Base-by-base conservation (phyloP, 306 rosid species). In the Albizia julibrissin region DNA sequence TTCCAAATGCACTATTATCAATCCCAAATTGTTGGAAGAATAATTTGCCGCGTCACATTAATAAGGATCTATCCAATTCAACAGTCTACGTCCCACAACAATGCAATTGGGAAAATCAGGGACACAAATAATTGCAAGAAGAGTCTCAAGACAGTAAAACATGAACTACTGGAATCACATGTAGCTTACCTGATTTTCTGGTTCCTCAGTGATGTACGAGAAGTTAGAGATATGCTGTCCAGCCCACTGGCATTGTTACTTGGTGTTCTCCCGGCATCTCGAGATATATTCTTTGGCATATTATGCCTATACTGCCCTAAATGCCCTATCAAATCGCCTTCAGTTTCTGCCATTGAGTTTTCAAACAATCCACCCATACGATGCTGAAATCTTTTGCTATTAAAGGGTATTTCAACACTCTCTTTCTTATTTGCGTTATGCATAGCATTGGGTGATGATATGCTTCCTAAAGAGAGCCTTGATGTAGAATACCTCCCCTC, bases 401-500 rank as follows among this genome's bases (percentile, higher is more conserved):
- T 46, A 39, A 81, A 70, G 67, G 65, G 66, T 22, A 81, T 64
- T 81, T 90, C 94, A 39, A 81, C 29, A 33, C 80, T 75, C 72
- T 87, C 90, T 83, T 69, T 89, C 71, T 84, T 84, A 61, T 78
- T 70, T 75, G 75, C 61, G 64, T 72, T 79, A 82, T 79, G 90
- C 74, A 75, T 71, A 70, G 61, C 77, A 79, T 73, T 88, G 68
- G 77, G 83, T 9, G 92, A 86, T 82, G 84, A 47, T 31, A 69
- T 42, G 59, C 79, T 84, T 84, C 91, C 92, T 12, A 86, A 79
- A 84, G 92, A 84, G 84, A 92, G 72, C 84, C 90, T 89, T 79
- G 94, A 76, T 54, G 87, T 44, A 77, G 89, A 81, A 85, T 83
- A 91, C 72, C 89, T 88, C 77, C 91, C 89, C 79, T 93, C 98